phyloP scores from a whole-genome alignment of 139 green algal genomes.

The Picochlorum sp. region DNA sequence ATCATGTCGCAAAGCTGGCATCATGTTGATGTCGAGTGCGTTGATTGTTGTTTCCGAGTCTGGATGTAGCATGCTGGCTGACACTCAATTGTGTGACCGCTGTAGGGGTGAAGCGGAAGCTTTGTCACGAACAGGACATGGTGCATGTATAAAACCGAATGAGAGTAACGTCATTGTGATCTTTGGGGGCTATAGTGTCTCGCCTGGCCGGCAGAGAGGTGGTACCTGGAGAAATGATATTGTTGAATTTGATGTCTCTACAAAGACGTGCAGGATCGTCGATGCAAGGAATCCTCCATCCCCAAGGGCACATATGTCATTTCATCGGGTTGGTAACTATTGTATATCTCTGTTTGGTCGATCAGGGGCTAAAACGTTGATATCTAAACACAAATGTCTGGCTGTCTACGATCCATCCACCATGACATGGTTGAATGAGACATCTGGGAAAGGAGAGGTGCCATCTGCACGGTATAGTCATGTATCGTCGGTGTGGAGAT shows the following conservation, averaged over 20 bases:
- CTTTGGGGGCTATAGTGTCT: slow-evolving; percentile 18
- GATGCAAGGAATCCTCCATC: background rate
- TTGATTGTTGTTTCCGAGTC: too few species aligned
- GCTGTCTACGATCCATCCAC: background rate
- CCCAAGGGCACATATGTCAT: slow-evolving; percentile 18
- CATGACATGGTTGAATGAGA: background rate
- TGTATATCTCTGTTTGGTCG: slow-evolving; percentile 14
- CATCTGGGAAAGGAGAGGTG: background rate
- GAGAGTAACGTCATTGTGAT: slow-evolving; percentile 8
- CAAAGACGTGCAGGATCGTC: background rate
- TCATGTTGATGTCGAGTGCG: too few species aligned
- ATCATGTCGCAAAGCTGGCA: background rate
- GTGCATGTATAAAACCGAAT: slow-evolving; percentile 15
- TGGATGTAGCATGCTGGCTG: too few species aligned
- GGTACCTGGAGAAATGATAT: slow-evolving; percentile 18
- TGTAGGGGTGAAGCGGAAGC: too few species aligned
- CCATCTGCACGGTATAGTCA: slow-evolving; percentile 2
- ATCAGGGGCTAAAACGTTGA: background rate
- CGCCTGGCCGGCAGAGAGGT: background rate
- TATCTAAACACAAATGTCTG: background rate
- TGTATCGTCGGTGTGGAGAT: background rate
- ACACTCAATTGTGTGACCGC: too few species aligned
- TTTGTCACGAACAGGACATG: slow-evolving; percentile 10
- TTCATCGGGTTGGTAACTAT: background rate
- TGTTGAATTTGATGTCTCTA: slow-evolving; percentile 8